Conservation (phyloP, 1,284 basidiomycete species). For the Fomitopsis palustris region DNA sequence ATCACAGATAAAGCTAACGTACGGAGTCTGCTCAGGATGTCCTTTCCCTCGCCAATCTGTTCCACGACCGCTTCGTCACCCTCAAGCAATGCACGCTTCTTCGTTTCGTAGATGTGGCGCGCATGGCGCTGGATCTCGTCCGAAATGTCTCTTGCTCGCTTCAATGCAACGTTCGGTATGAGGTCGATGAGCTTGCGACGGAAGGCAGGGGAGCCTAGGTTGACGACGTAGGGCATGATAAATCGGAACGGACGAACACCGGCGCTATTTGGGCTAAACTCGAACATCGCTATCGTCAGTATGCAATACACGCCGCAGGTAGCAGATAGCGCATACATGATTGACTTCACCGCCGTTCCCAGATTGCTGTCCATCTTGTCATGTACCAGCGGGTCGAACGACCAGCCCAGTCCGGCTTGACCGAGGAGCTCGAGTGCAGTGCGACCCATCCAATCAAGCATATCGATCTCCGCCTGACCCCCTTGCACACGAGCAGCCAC, state of each 20-base stretch:
- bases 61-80: slow-evolving; percentile 23
- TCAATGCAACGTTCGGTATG: slow-evolving; percentile 14
- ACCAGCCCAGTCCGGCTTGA: slow-evolving; percentile 33
- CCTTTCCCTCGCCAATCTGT: slow-evolving; percentile 28
- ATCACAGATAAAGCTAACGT: no score
- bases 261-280: slow-evolving; percentile 10
- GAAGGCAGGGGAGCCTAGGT: slow-evolving; percentile 7
- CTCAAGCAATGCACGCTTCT: slow-evolving; percentile 19
- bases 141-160: slow-evolving; percentile 12
- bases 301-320: background rate
- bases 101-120: slow-evolving; percentile 16
- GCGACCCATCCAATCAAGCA: slow-evolving; percentile 34
- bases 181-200: slow-evolving; percentile 12
- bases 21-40: slow-evolving; percentile 30
- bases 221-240: slow-evolving; percentile 11
- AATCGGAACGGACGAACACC: slow-evolving; percentile 7
- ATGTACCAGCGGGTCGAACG: slow-evolving; percentile 32
- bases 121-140: slow-evolving; percentile 18
- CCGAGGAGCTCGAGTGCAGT: slow-evolving; percentile 31
- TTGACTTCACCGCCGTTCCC: slow-evolving; percentile 26
- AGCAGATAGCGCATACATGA: slow-evolving; percentile 27
- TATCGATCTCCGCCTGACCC: slow-evolving; percentile 28
- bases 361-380: slow-evolving; percentile 24
- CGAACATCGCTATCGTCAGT: background rate
- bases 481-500: slow-evolving; percentile 7